phyloP scores from a whole-genome alignment of 1,139 yeast genomes.

The Yamadazyma buinensis region DNA sequence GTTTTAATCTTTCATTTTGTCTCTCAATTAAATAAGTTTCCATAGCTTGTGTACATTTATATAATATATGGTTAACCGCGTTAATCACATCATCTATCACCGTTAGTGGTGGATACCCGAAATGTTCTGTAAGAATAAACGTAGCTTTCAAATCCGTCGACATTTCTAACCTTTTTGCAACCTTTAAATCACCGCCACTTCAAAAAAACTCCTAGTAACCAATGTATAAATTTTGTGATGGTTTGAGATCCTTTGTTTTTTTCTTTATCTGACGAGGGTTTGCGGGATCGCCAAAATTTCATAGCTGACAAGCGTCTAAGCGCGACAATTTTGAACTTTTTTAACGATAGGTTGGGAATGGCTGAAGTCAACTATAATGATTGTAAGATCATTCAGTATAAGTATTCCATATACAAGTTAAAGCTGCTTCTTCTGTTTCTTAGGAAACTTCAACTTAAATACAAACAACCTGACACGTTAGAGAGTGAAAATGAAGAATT shows the following conservation, averaged over 20 bases:
- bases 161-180: background rate
- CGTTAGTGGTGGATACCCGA: constrained; percentile 85
- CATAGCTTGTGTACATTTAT: constrained; percentile 77
- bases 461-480: background rate
- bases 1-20: constrained; percentile 15
- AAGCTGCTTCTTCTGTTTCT: constrained; percentile 20
- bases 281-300: constrained; percentile 1
- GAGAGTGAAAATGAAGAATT: too few relatives aligned
- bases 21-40: constrained; percentile 57
- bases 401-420: constrained; percentile 35
- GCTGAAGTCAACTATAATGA: constrained; percentile 16
- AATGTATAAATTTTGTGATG: too few relatives aligned
- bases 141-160: constrained; percentile 5
- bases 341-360: too few relatives aligned
- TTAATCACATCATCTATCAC: constrained; percentile 86
- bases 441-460: constrained; percentile 3
- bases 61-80: constrained; percentile 81
- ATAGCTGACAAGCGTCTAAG: too few relatives aligned
- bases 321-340: too few relatives aligned
- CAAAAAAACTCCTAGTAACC: too few relatives aligned
- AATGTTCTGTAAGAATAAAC: constrained; percentile 64
- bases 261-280: constrained; percentile 2
- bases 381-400: constrained; percentile 38
- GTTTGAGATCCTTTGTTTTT: background rate
- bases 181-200: too few relatives aligned